phyloP scores from a whole-genome alignment of 768 basidiomycete genomes.

The Suillus plorans region DNA sequence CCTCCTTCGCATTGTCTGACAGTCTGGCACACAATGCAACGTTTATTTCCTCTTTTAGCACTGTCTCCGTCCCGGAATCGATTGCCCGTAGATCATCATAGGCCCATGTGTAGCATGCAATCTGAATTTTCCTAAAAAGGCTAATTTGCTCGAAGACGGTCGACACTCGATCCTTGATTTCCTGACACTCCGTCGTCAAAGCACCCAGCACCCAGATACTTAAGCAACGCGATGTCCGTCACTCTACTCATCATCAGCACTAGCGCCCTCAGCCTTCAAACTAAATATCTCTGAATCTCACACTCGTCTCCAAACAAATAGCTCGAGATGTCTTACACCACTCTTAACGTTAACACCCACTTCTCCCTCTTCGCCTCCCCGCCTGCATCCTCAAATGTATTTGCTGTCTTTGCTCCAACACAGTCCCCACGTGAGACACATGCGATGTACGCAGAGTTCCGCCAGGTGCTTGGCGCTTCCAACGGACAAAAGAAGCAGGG shows the following conservation, averaged over 20 bases:
- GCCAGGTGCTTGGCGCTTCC: constrained; percentile 18
- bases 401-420: constrained; percentile 34
- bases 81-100: too few species aligned
- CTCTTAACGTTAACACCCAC: constrained; percentile 1
- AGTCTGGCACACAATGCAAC: neutral
- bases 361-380: constrained; percentile 21
- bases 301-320: neutral
- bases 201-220: constrained; percentile 1
- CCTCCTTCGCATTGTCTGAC: neutral
- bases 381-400: constrained; percentile 27
- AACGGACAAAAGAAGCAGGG: neutral
- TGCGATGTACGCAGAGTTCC: constrained; percentile 37
- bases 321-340: constrained; percentile 30
- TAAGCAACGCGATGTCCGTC: neutral
- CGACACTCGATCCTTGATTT: neutral
- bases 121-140: neutral
- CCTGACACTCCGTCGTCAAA: neutral
- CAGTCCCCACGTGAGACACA: constrained; percentile 39
- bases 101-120: neutral
- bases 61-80: neutral
- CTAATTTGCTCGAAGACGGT: neutral
- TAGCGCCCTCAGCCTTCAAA: neutral
- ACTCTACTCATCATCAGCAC: neutral
- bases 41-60: neutral
- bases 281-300: neutral